Evolutionary conservation across 352 stramenopile species (phyloP), one percentile per base, ranked within the genome.

Genomic region (Thraustochytrium striatum): DNA sequence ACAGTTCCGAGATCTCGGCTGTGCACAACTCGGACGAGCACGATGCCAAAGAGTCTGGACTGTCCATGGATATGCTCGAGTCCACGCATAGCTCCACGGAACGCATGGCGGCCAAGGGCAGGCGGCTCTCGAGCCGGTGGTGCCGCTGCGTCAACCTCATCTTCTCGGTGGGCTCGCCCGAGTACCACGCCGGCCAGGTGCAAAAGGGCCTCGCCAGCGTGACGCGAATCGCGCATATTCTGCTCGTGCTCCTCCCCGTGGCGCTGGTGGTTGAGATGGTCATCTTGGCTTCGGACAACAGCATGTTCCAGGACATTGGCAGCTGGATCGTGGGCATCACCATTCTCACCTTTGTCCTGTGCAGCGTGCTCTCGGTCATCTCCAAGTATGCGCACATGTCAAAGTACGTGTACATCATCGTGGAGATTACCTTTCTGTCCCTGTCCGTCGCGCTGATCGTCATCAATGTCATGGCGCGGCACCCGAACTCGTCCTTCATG

Each of bases 171-270:
- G 65, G 65, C 21, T 62, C 65, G 19, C 44, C 65, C 35, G 65
- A 75, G 50, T 75, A 61, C 25, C 11, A 61, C 3, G 11, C 21
- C 5, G 44, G n/a, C 3, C 65, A 62, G 50, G 30, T 21, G 35
- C 44, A 43, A 13, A 30, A 38, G 0, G 65, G 65, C 5, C 52
- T 9, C 2, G 30, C 25, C 11, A 61, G 9, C 19, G 52, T 75
- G 16, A 21, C 21, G 11, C 44, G 52, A 21, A 61, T 75, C 47
- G 28, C 65, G 21, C 65, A 30, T 30, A 91, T 92, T 69, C 84
- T 87, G 33, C 91, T 92, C 79, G 68, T 93, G 7, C 90, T 88
- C 57, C 91, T 93, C 65, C 57, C 91, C 44, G 83, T 93, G 28
- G 87, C 88, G 21, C 82, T 90, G 0, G 43, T 85, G 9, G 85